Base-by-base conservation (phyloP, 345 rosid genomes). In the Pistacia integerrima region DNA sequence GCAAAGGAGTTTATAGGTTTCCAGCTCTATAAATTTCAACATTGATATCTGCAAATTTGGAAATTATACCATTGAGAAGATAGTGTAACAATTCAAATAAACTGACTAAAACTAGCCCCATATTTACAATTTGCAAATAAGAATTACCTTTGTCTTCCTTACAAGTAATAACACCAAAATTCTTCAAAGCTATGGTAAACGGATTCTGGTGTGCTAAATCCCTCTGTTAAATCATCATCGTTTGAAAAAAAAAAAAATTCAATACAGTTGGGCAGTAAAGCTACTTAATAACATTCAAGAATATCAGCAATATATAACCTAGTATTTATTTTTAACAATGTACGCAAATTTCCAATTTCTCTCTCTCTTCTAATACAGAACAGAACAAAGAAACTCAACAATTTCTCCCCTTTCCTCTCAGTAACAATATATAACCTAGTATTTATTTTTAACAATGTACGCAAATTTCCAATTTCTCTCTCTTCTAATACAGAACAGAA, bases 191-290 rank as follows among this genome's bases (percentile, higher is more conserved):
- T 64, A 49, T 66, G 8, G 97, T 78, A 56, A 85, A 93, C 49
- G 84, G 84, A 76, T 77, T 88, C 41, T 86, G 87, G 66, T 79
- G 88, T 2, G 93, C 90, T 57, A 93, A 85, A 81, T 88, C 91
- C 8, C 91, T 91, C 97, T 93, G 88, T 64, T 78, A 75, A 83
- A 54, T 8, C 58, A 65, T 44, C 36, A 54, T 14, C 12, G 18
- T 54, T 48, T 52, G 22, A 17, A 28, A 11, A 18, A 54, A 55
- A 33, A 33, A n/a, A 1, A 14, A 12, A 16, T n/a, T n/a, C n/a
- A n/a, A n/a, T n/a, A n/a, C n/a, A n/a, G n/a, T n/a, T n/a, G n/a
- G n/a, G n/a, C n/a, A n/a, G n/a, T n/a, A n/a, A n/a, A n/a, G n/a
- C n/a, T n/a, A n/a, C n/a, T n/a, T n/a, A n/a, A n/a, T n/a, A n/a